Conservation (phyloP, 352 stramenopile genomes). For the Globisporangium heterothallicum region DNA sequence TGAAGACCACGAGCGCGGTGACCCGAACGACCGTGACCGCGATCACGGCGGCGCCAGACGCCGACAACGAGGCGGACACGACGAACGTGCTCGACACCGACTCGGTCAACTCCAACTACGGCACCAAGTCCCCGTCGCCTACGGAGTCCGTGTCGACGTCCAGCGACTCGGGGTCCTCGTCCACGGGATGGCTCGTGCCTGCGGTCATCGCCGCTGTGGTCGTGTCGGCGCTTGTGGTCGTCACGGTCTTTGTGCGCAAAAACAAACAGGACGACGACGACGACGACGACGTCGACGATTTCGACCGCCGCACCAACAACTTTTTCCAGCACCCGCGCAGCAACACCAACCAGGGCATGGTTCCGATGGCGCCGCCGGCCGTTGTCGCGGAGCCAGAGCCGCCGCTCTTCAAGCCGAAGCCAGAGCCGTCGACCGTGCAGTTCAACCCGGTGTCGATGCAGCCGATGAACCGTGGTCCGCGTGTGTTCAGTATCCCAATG, state of each 20-base stretch:
- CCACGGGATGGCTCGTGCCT: slow-evolving; percentile 48
- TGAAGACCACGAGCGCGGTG: slow-evolving; percentile 16
- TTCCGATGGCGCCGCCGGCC: background rate
- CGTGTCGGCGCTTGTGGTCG: slow-evolving; percentile 43
- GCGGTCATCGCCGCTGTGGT: slow-evolving; percentile 53
- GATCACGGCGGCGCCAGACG: slow-evolving; percentile 20
- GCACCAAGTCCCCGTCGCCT: slow-evolving; percentile 30
- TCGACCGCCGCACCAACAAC: slow-evolving; percentile 48
- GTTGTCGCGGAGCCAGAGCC: slow-evolving; percentile 7
- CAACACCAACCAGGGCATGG: slow-evolving; percentile 35
- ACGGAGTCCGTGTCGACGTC: slow-evolving; percentile 20
- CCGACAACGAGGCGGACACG: slow-evolving; percentile 15
- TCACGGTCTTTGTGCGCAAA: slow-evolving; percentile 54
- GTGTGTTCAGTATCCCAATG: slow-evolving; percentile 21
- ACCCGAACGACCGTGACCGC: slow-evolving; percentile 14
- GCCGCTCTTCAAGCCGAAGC: slow-evolving; percentile 12
- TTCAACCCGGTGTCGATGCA: slow-evolving; percentile 14
- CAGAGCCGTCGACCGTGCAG: slow-evolving; percentile 11
- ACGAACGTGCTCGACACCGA: slow-evolving; percentile 31
- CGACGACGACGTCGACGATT: slow-evolving; percentile 37
- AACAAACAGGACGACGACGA: slow-evolving; percentile 39
- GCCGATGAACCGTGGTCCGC: slow-evolving; percentile 6
- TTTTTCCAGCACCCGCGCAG: slow-evolving; percentile 59
- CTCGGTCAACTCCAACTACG: slow-evolving; percentile 40
- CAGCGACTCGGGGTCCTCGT: slow-evolving; percentile 10